These are phyloP conservation scores for Dactylonectria estremocensis DNA, from an alignment of 2,329 filamentous ascomycete species.

Conservation along the genomic window DNA sequence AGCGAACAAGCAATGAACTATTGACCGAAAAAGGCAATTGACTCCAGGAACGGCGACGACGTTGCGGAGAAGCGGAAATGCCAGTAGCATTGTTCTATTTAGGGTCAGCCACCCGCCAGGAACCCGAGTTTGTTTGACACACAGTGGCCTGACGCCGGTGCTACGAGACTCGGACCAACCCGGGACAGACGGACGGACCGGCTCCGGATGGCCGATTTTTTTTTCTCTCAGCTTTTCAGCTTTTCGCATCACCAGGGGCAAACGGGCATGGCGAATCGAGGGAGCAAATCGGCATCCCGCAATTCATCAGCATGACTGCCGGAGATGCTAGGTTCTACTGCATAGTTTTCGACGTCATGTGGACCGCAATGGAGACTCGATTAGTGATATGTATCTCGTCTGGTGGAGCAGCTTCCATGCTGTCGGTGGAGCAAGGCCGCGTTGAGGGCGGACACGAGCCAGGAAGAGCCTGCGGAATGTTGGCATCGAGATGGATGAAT, in stretches of 20 bases:
- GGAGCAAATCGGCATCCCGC: slow-evolving; percentile 31
- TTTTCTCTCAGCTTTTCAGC: neutral
- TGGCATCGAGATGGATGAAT: neutral
- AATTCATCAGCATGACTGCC: slow-evolving; percentile 40
- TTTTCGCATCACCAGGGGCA: slow-evolving; percentile 11
- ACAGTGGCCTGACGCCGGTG: slow-evolving; percentile 44
- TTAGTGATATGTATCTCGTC: neutral
- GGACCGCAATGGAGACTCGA: neutral
- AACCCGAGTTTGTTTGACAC: slow-evolving; percentile 42
- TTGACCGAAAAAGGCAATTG: neutral
- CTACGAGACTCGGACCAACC: slow-evolving; percentile 41
- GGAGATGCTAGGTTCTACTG: slow-evolving; percentile 30
- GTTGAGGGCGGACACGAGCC: neutral
- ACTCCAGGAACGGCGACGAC: slow-evolving; percentile 1
- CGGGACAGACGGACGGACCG: slow-evolving; percentile 33
- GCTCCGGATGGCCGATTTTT: too few species aligned
- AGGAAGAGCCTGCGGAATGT: neutral
- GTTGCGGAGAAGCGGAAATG: slow-evolving; percentile 49
- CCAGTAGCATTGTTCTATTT: slow-evolving; percentile 22
- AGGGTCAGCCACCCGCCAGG: slow-evolving; percentile 34
- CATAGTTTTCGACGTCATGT: neutral
- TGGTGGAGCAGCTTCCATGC: neutral
- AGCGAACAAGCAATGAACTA: neutral
- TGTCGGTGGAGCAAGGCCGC: neutral
- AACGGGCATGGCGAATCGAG: neutral